Percentiles rank a stretch among this genome's conserved stretches.
Conservation (phyloP, 1,139 yeast genomes). For the Entelexis paramagnoliae region DNA sequence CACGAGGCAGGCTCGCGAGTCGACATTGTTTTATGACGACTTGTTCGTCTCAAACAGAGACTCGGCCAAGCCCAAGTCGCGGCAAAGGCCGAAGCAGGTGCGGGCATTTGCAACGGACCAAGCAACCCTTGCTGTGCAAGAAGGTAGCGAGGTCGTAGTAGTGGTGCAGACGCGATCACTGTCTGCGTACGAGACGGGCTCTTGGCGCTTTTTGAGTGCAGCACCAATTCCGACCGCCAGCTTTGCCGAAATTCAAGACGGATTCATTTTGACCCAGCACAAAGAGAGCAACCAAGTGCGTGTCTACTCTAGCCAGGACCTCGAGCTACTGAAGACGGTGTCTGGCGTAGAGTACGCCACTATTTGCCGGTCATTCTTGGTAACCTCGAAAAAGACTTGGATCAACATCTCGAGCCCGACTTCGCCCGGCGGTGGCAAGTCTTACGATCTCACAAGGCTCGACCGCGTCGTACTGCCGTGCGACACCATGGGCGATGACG, state of each 20-base stretch:
- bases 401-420: background rate
- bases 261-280: slow-evolving; percentile 1
- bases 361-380: background rate
- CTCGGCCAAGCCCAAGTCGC: background rate
- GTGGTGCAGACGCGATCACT: slow-evolving; percentile 11
- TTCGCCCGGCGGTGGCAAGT: background rate
- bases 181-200: background rate
- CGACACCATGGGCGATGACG: background rate
- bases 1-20: slow-evolving; percentile 3
- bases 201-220: slow-evolving; percentile 6
- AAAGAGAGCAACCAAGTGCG: background rate
- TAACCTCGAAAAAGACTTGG: background rate
- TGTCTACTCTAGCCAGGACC: background rate
- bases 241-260: slow-evolving; percentile 13
- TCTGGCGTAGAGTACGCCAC: background rate
- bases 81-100: background rate
- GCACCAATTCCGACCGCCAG: background rate
- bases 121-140: slow-evolving; percentile 8
- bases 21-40: background rate
- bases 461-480: background rate
- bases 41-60: background rate
- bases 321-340: background rate
- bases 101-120: slow-evolving; percentile 8
- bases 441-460: background rate
- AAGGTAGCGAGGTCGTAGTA: background rate